Percentiles rank a stretch among this genome's conserved stretches.
These are phyloP conservation scores for Pterocarpus santalinus DNA, from an alignment of 306 rosid genomes.

Conservation along the genomic window DNA sequence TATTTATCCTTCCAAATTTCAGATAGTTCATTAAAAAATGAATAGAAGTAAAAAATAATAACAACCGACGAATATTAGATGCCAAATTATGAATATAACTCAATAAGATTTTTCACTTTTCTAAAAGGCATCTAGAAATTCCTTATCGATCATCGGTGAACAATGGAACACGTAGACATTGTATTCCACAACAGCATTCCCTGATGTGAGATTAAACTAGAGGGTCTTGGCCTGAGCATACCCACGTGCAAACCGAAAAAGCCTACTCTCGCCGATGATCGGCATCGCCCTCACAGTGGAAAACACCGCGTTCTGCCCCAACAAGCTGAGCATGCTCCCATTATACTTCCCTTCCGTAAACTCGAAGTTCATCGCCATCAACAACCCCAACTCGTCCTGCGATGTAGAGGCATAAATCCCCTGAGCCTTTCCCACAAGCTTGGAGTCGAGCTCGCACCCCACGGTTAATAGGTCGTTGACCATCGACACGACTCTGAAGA, in stretches of 20 bases:
- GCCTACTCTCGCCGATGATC: neutral
- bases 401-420: neutral
- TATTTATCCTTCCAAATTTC: too few species aligned
- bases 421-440: neutral
- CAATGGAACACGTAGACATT: neutral
- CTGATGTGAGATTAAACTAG: neutral
- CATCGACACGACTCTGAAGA: neutral
- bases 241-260: neutral
- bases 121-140: too few species aligned
- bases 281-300: neutral
- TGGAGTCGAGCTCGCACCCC: neutral
- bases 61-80: too few species aligned
- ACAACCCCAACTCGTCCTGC: neutral
- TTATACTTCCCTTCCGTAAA: neutral
- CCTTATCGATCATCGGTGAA: too few species aligned
- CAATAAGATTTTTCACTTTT: too few species aligned
- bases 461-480: neutral
- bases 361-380: neutral
- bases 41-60: too few species aligned
- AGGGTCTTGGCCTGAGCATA: constrained; percentile 15
- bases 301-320: neutral
- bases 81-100: too few species aligned
- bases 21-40: too few species aligned
- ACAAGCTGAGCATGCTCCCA: neutral
- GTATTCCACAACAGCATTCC: neutral